These are phyloP conservation scores for Rutidosis leptorrhynchoides DNA, from an alignment of 129 eudicot genomes.

Conservation along the genomic window DNA sequence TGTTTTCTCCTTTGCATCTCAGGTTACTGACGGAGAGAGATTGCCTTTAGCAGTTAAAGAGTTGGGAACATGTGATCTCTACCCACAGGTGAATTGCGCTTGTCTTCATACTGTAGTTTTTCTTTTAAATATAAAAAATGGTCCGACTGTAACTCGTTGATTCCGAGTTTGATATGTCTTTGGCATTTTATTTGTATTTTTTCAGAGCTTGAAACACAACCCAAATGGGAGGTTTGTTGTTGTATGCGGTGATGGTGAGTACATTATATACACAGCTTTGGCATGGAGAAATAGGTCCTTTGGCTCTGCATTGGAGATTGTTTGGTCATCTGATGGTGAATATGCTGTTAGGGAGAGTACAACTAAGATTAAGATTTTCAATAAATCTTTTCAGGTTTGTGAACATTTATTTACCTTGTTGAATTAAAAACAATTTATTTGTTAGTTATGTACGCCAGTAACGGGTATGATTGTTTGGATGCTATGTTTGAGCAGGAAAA, in stretches of 20 bases:
- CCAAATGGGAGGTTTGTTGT: constrained; percentile 98
- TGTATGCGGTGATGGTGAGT: constrained; percentile 96
- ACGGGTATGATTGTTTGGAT: constrained; percentile 4
- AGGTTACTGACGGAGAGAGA: constrained; percentile 96
- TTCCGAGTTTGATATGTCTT: constrained; percentile 10
- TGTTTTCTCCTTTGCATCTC: constrained; percentile 20
- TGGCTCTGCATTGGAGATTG: constrained; percentile 94
- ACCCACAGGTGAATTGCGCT: constrained; percentile 66
- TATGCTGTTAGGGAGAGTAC: constrained; percentile 97
- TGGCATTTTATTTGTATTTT: constrained; percentile 10
- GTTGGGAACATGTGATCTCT: constrained; percentile 90
- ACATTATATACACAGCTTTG: constrained; percentile 87
- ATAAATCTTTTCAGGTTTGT: constrained; percentile 77
- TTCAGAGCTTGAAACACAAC: constrained; percentile 89
- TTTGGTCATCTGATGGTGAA: constrained; percentile 95
- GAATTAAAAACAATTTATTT: constrained; percentile 13
- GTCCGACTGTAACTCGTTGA: constrained; percentile 7
- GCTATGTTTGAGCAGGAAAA: constrained; percentile 53
- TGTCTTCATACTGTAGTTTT: neutral
- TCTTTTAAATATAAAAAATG: neutral
- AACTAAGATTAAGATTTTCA: constrained; percentile 81
- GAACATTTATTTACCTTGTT: constrained; percentile 16
- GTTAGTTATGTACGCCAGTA: constrained; percentile 10
- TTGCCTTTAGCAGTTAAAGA: constrained; percentile 91
- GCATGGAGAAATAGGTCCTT: constrained; percentile 98